Conservation (phyloP, 1,284 basidiomycete genomes). For the Heterobasidion occidentale region DNA sequence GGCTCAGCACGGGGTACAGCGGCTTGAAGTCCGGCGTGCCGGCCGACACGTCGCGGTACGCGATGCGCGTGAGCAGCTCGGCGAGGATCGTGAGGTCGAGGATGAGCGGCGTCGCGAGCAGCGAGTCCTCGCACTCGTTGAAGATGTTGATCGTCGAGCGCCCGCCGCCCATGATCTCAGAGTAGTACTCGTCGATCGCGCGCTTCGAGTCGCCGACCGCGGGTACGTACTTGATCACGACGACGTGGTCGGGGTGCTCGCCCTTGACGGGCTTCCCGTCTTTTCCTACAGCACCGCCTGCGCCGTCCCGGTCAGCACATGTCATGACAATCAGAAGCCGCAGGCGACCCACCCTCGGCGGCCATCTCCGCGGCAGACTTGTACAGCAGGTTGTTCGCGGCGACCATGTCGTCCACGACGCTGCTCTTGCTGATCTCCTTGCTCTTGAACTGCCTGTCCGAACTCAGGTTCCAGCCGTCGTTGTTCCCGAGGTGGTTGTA, state of each 20-base stretch:
- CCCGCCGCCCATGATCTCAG: conserved; percentile 83
- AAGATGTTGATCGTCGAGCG: conserved; percentile 87
- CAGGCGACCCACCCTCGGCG: conserved; percentile 6
- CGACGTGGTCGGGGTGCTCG: conserved; percentile 95
- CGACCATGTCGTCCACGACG: conserved; percentile 97
- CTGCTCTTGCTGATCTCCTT: conserved; percentile 98
- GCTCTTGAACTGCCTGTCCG: conserved; percentile 93
- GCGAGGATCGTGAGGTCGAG: conserved; percentile 91
- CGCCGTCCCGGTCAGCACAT: background rate
- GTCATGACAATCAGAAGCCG: background rate
- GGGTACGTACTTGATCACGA: conserved; percentile 92
- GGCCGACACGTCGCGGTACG: conserved; percentile 59
- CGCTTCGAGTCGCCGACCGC: conserved; percentile 96
- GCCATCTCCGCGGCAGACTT: conserved; percentile 60
- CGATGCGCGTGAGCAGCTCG: conserved; percentile 90
- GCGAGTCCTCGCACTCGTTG: conserved; percentile 95
- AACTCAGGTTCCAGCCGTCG: conserved; percentile 89
- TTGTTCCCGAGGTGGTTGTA: conserved; percentile 99
- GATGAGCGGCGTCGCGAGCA: conserved; percentile 93
- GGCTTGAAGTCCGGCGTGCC: conserved; percentile 58
- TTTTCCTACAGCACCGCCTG: conserved; percentile 22
- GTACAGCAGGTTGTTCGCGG: conserved; percentile 86
- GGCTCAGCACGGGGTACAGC: conserved; percentile 82
- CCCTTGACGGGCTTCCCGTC: conserved; percentile 69
- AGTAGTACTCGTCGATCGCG: conserved; percentile 98